Percentiles rank a stretch among this genome's conserved stretches.
phyloP scores from a whole-genome alignment of 2,329 filamentous ascomycete species.

The Cryphonectria parasitica region DNA sequence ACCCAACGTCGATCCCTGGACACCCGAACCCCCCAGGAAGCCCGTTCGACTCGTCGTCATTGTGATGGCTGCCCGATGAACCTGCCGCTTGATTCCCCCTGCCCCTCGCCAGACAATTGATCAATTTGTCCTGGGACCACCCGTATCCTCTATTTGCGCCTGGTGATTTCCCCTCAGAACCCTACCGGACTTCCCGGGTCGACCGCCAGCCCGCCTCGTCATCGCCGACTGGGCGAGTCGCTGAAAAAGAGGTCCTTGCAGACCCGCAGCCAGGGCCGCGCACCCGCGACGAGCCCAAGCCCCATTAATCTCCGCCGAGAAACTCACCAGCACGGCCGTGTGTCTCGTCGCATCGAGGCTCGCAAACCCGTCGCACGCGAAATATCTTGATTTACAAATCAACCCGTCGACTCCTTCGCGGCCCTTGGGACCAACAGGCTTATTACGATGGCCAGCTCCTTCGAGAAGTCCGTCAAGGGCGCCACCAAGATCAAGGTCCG shows the following conservation, averaged over 20 bases:
- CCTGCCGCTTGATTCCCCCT: constrained; percentile 10
- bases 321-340: not conserved
- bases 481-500: constrained; percentile 94
- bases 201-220: constrained; percentile 11
- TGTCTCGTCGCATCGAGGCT: constrained; percentile 2
- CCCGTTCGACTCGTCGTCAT: constrained; percentile 4
- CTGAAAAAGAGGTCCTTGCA: not conserved
- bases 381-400: not conserved
- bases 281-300: not conserved
- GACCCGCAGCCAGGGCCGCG: not conserved
- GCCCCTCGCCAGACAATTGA: not conserved
- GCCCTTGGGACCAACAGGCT: not conserved
- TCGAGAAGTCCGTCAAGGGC: constrained; percentile 99
- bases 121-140: not conserved
- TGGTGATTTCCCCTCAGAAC: constrained; percentile 7
- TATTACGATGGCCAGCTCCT: constrained; percentile 74
- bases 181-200: not conserved
- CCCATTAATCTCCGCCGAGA: constrained; percentile 13
- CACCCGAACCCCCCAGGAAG: not conserved
- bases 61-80: constrained; percentile 28
- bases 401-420: not conserved
- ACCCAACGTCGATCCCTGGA: not conserved
- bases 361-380: not conserved
- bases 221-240: constrained; percentile 4
- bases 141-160: constrained; percentile 19